Conservation (phyloP, 208 protist genomes). For the Trypanosoma cruzi region DNA sequence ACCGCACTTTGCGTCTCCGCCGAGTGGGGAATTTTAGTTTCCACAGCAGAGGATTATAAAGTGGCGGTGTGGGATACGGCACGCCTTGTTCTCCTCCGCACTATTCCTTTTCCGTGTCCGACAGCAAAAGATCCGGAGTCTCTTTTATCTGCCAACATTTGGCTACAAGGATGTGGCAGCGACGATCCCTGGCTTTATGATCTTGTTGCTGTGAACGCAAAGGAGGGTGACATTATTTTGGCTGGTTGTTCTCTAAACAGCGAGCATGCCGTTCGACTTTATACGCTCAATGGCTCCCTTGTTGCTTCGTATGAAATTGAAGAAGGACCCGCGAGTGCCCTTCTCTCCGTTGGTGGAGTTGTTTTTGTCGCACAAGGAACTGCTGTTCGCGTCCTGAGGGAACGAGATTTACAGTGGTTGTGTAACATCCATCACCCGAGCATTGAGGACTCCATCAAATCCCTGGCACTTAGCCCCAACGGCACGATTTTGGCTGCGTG, state of each 20-base stretch:
- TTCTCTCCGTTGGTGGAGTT: conserved; percentile 33
- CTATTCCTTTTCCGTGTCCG: conserved; percentile 15
- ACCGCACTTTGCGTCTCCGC: conserved; percentile 20
- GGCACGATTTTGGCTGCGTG: conserved; percentile 26
- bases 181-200: conserved; percentile 20
- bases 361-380: conserved; percentile 31
- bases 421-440: conserved; percentile 25
- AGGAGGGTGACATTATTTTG: conserved; percentile 37
- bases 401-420: conserved; percentile 21
- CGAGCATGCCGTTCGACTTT: conserved; percentile 22
- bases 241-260: conserved; percentile 14
- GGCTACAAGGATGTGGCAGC: not conserved
- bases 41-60: conserved; percentile 27
- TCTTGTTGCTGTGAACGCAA: conserved; percentile 30
- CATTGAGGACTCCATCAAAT: conserved; percentile 32
- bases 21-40: conserved; percentile 42
- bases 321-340: conserved; percentile 18
- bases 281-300: conserved; percentile 33
- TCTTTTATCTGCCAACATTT: conserved; percentile 9
- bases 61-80: conserved; percentile 33
- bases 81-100: conserved; percentile 30
- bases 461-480: conserved; percentile 30
- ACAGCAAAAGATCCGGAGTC: conserved; percentile 15
- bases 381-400: conserved; percentile 17
- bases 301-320: conserved; percentile 9